These are phyloP conservation scores for Blastocystis sp. DNA, from an alignment of 352 stramenopile genomes.

Conservation along the genomic window DNA sequence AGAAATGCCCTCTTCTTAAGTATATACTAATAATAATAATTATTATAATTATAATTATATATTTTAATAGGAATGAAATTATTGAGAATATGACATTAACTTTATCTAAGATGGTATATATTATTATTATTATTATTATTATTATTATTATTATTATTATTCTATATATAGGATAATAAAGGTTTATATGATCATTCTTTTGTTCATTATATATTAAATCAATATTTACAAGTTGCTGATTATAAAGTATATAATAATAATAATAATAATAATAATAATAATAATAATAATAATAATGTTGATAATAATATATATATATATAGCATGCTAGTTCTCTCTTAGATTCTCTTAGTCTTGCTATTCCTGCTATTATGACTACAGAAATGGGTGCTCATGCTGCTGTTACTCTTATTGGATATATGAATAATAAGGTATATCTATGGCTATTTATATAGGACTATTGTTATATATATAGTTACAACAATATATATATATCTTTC, in stretches of 20 bases:
- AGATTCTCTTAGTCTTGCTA: constrained; percentile 13
- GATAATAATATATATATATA: background rate
- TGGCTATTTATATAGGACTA: no score
- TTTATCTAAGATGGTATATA: constrained; percentile 10
- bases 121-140: constrained; percentile 19
- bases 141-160: background rate
- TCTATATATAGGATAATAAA: constrained; percentile 11
- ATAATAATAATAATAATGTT: no score
- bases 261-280: no score
- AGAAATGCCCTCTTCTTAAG: constrained; percentile 25
- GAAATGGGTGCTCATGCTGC: constrained; percentile 4
- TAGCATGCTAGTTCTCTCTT: constrained; percentile 20
- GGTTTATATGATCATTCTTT: constrained; percentile 25
- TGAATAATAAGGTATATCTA: no score
- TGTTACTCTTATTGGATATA: no score
- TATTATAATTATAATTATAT: constrained; percentile 16
- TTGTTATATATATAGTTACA: no score
- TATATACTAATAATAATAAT: constrained; percentile 14
- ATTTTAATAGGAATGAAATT: no score
- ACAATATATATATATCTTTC: no score
- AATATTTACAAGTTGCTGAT: constrained; percentile 28
- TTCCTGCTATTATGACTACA: constrained; percentile 27
- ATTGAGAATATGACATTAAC: no score
- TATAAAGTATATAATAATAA: no score
- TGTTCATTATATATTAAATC: constrained; percentile 23